These are phyloP conservation scores for Ascochyta rabiei DNA, from an alignment of 2,329 filamentous ascomycete genomes.

Conservation along the genomic window DNA sequence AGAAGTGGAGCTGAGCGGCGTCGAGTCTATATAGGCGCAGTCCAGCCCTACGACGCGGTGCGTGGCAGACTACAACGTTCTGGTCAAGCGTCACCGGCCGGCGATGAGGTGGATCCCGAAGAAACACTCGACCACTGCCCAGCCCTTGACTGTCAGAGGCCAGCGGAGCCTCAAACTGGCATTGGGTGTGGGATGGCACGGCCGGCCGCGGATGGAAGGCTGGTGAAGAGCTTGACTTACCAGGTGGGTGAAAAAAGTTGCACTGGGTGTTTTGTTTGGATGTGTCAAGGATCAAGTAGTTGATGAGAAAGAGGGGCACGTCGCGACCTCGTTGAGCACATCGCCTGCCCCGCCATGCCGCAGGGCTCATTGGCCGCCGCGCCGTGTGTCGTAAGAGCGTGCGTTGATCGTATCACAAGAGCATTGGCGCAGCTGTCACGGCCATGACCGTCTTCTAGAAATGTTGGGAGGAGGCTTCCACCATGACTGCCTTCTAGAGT, in stretches of 20 bases:
- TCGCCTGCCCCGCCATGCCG: slow-evolving; percentile 30
- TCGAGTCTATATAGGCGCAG: slow-evolving; percentile 32
- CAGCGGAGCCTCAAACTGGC: slow-evolving; percentile 26
- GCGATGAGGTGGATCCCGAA: slow-evolving; percentile 25
- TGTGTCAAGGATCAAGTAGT: slow-evolving; percentile 18
- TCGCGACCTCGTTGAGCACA: slow-evolving; percentile 24
- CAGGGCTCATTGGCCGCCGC: slow-evolving; percentile 29
- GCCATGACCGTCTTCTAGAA: slow-evolving; percentile 12
- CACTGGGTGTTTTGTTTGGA: slow-evolving; percentile 35
- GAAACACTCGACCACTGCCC: slow-evolving; percentile 31
- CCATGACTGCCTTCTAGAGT: slow-evolving; percentile 9
- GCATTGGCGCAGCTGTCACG: slow-evolving; percentile 21
- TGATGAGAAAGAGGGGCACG: slow-evolving; percentile 30
- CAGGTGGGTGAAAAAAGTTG: slow-evolving; percentile 31
- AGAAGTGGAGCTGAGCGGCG: slow-evolving; percentile 15
- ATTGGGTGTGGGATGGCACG: slow-evolving; percentile 28
- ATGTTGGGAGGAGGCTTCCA: slow-evolving; percentile 16
- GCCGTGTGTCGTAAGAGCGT: slow-evolving; percentile 30
- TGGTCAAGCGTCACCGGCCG: slow-evolving; percentile 15
- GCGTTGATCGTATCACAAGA: slow-evolving; percentile 33
- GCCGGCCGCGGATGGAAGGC: slow-evolving; percentile 46
- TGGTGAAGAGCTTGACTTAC: slow-evolving; percentile 42
- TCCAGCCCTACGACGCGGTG: slow-evolving; percentile 22
- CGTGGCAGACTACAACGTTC: slow-evolving; percentile 7
- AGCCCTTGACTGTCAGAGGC: slow-evolving; percentile 25